These are phyloP conservation scores for Colletotrichum musicola DNA, from an alignment of 2,329 filamentous ascomycete genomes.

Conservation along the genomic window DNA sequence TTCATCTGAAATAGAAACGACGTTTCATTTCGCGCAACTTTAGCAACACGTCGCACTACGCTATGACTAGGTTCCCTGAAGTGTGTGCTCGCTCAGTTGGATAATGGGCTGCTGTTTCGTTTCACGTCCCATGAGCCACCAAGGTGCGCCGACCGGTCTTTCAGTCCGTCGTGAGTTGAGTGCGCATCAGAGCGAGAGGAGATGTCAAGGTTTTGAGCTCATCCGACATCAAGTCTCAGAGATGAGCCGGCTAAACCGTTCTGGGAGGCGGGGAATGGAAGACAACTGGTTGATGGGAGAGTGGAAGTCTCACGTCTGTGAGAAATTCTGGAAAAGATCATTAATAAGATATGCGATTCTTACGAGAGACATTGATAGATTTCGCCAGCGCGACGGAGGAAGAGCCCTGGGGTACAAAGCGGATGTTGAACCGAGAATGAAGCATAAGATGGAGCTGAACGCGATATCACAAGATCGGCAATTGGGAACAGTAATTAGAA, in stretches of 20 bases:
- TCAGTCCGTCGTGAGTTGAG: not conserved
- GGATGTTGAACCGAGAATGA: too few relatives aligned
- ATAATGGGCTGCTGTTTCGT: slow-evolving; percentile 17
- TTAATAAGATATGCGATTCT: too few relatives aligned
- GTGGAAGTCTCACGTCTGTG: too few relatives aligned
- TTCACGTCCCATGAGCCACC: slow-evolving; percentile 17
- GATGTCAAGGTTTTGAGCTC: not conserved
- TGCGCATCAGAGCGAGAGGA: not conserved
- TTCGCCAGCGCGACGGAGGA: too few relatives aligned
- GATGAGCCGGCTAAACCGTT: too few relatives aligned
- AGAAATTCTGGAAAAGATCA: too few relatives aligned
- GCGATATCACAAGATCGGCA: not conserved
- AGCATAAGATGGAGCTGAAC: too few relatives aligned
- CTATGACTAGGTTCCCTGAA: slow-evolving; percentile 2
- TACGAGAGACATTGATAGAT: too few relatives aligned
- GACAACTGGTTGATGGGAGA: too few relatives aligned
- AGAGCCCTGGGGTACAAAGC: too few relatives aligned
- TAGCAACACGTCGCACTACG: not conserved
- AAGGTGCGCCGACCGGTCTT: slow-evolving; percentile 1
- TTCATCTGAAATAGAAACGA: slow-evolving; percentile 8
- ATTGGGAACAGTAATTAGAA: slow-evolving; percentile 2
- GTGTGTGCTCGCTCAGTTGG: slow-evolving; percentile 11
- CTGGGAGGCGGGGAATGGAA: too few relatives aligned
- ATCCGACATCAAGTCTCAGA: too few relatives aligned
- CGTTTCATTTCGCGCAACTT: slow-evolving; percentile 30